Evolutionary conservation across 768 basidiomycete genomes (phyloP), one percentile per base, ranked within the genome.

Genomic region (Tulasnella sp.): DNA sequence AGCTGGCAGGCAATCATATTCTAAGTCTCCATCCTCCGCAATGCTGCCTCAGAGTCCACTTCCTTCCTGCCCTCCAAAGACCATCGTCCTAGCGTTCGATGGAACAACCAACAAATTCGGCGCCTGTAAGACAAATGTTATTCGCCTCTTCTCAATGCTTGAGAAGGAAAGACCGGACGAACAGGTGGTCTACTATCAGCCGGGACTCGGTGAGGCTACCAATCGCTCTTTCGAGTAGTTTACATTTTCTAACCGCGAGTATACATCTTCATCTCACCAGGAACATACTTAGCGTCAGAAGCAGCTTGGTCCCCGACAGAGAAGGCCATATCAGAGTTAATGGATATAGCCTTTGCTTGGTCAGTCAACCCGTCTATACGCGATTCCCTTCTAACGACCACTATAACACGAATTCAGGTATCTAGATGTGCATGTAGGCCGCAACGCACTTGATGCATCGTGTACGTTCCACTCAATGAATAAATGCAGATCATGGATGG

Each of bases 311-410:
- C 92, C 92, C 0, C 1, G 91, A 10, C 90, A 89, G 79, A 83
- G 86, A 74, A 89, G 90, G 89, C 24, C 16, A 81, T 85, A 0
- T 92, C 92, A 8, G 90, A 90, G 83, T 82, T 91, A 7, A 76
- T 92, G 58, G 94, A 95, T 82, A 84, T 89, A 74, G 93, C 92
- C 0, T 84, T 93, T 79, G 94, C 93, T 34, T 93, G 92, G 93
- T 92, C 83, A 16, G 42, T 44, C 14, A 10, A 44, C 9, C 16
- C 42, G 42, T 14, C 14, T n/a, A n/a, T n/a, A n/a, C 9, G 8
- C 14, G 2, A 44, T 1, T n/a, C 44, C n/a, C n/a, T n/a, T 44
- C 44, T 44, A 4, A 44, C 4, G 12, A 44, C 44, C 19, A 4
- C 44, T 18, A 44, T 44, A 18, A 44, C 16, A 44, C 16, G 0